These are phyloP conservation scores for Murraya paniculata DNA, from an alignment of 345 rosid genomes.

Conservation along the genomic window DNA sequence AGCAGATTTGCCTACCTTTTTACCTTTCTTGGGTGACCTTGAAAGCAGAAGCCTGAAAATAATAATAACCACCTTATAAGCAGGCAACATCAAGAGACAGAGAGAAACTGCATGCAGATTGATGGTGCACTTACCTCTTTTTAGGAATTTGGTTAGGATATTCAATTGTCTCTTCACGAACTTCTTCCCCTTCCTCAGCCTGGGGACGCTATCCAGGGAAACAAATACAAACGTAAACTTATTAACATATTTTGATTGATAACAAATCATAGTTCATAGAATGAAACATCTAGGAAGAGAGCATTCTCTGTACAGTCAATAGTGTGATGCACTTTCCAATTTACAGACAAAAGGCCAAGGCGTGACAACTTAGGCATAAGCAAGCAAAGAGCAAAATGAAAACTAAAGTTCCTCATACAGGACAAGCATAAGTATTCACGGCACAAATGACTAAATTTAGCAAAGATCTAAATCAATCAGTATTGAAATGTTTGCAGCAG, in stretches of 20 bases:
- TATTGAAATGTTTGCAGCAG: background rate
- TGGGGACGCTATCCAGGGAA: slow-evolving; percentile 26
- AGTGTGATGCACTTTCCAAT: background rate
- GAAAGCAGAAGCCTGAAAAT: slow-evolving; percentile 24
- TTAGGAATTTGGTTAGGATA: slow-evolving; percentile 33
- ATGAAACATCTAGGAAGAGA: background rate
- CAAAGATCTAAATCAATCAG: background rate
- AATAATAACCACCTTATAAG: background rate
- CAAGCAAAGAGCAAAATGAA: background rate
- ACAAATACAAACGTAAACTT: slow-evolving; percentile 3
- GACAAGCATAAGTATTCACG: background rate
- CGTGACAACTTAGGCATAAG: background rate
- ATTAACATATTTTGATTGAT: slow-evolving; percentile 14
- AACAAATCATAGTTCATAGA: background rate
- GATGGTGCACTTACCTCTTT: slow-evolving; percentile 41
- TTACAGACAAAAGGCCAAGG: background rate
- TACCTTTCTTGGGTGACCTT: slow-evolving; percentile 44
- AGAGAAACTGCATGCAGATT: slow-evolving; percentile 1
- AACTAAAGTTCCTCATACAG: background rate
- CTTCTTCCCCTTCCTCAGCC: slow-evolving; percentile 25
- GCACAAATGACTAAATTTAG: background rate
- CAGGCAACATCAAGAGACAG: background rate
- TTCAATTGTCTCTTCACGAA: slow-evolving; percentile 27
- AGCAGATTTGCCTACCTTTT: slow-evolving; percentile 42
- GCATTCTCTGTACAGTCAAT: background rate